phyloP scores from a whole-genome alignment of 192 early-diverging fungal species.

The Oehlia diaphana region DNA sequence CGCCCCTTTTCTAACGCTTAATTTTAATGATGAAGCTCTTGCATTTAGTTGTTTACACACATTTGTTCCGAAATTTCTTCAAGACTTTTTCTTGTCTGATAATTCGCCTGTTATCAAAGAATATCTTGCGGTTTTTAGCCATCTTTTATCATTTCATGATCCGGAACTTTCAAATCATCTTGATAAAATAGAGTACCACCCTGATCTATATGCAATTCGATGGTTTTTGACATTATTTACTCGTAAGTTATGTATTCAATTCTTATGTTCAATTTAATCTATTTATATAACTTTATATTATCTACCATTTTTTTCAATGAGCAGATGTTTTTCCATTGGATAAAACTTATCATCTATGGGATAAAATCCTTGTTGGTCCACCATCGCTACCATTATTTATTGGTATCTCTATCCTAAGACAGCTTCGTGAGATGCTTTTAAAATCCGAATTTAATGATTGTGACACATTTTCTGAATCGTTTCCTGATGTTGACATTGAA shows the following conservation, averaged over 20 bases:
- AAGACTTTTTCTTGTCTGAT: conserved; percentile 72
- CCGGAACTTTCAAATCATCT: conserved; percentile 70
- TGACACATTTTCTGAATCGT: conserved; percentile 51
- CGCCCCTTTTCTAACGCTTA: conserved; percentile 73
- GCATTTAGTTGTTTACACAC: conserved; percentile 65
- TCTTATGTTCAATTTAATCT: not conserved
- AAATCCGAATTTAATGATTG: conserved; percentile 70
- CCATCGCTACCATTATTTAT: conserved; percentile 65
- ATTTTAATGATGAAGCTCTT: conserved; percentile 74
- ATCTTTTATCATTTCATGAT: conserved; percentile 71
- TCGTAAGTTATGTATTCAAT: conserved; percentile 48
- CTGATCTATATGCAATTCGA: conserved; percentile 76
- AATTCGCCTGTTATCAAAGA: conserved; percentile 71
- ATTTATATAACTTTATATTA: not conserved
- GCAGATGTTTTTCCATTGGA: conserved; percentile 80
- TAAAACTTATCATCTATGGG: conserved; percentile 81
- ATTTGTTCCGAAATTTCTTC: conserved; percentile 66
- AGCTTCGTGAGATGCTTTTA: conserved; percentile 63
- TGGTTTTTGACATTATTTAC: conserved; percentile 86
- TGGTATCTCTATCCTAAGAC: conserved; percentile 68
- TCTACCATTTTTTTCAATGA: not conserved
- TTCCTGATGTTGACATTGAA: conserved; percentile 75
- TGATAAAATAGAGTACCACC: conserved; percentile 58
- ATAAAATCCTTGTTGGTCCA: conserved; percentile 68
- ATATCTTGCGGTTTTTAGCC: conserved; percentile 64